Percentiles rank a stretch among this genome's conserved stretches.
Conservation (phyloP, 139 green algal species). For the Eudorina sp. region DNA sequence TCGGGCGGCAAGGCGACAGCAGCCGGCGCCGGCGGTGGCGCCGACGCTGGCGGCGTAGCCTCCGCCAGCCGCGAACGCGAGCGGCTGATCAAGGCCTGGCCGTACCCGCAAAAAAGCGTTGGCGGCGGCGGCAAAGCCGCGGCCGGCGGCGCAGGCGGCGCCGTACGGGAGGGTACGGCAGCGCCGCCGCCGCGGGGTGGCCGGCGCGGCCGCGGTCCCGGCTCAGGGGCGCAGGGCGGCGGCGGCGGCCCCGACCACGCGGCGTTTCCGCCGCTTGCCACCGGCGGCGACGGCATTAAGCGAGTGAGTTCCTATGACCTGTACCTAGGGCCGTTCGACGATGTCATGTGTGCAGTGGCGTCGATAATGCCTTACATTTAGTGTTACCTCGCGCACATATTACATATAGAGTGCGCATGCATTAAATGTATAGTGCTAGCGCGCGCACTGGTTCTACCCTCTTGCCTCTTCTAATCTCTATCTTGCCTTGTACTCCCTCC, state of each 20-base stretch:
- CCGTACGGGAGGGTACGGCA: not conserved
- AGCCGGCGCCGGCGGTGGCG: not conserved
- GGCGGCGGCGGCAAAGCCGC: not conserved
- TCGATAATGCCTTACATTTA: too few relatives aligned
- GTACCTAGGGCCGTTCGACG: too few relatives aligned
- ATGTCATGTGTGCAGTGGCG: too few relatives aligned
- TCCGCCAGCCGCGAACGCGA: not conserved
- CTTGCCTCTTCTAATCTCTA: too few relatives aligned
- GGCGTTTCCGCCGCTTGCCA: conserved; percentile 4
- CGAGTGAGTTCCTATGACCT: not conserved
- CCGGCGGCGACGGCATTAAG: not conserved
- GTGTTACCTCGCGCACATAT: too few relatives aligned
- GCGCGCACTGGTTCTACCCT: too few relatives aligned
- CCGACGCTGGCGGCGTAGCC: not conserved
- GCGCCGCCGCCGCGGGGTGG: not conserved
- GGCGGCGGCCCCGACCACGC: not conserved
- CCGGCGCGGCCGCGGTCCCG: not conserved
- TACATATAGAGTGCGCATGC: too few relatives aligned
- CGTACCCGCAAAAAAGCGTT: not conserved
- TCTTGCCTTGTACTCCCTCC: too few relatives aligned
- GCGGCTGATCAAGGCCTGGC: conserved; percentile 8
- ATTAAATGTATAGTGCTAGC: too few relatives aligned
- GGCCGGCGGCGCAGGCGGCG: not conserved
- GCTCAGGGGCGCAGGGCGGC: not conserved
- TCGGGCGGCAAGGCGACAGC: not conserved